Percentiles rank a stretch among this genome's conserved stretches.
phyloP scores from a whole-genome alignment of 2,329 filamentous ascomycete species.

The Trichoderma cornu-damae region DNA sequence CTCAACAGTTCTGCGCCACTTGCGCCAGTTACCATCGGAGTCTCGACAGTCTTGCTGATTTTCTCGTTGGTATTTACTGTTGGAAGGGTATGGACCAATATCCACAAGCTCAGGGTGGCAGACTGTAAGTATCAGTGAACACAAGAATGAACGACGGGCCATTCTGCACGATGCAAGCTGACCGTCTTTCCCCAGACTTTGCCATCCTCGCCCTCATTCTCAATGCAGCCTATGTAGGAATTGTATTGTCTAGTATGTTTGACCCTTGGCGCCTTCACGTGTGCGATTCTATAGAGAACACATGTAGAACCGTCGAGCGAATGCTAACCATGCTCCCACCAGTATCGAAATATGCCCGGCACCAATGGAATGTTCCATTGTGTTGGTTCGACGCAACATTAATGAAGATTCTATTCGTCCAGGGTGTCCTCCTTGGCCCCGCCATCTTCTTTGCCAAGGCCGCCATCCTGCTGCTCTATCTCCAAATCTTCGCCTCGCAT shows the following conservation, averaged over 20 bases:
- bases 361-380: conserved; percentile 19
- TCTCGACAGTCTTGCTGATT: neutral
- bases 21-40: neutral
- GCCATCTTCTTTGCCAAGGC: conserved; percentile 22
- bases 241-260: neutral
- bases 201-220: neutral
- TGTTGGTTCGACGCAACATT: conserved; percentile 19
- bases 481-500: conserved; percentile 20
- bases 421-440: conserved; percentile 14
- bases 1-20: neutral
- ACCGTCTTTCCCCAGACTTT: neutral
- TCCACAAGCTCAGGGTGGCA: neutral
- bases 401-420: conserved; percentile 14
- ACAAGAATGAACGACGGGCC: neutral
- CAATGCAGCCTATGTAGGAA: neutral
- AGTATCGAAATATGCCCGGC: conserved; percentile 7
- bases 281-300: neutral
- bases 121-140: conserved; percentile 1
- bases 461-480: conserved; percentile 22
- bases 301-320: neutral
- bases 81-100: neutral
- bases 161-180: neutral
- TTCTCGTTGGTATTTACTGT: neutral
- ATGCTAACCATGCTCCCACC: neutral
- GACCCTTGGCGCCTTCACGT: too few relatives aligned